These are phyloP conservation scores for Hibiscus mutabilis DNA, from an alignment of 345 rosid genomes.

Conservation along the genomic window DNA sequence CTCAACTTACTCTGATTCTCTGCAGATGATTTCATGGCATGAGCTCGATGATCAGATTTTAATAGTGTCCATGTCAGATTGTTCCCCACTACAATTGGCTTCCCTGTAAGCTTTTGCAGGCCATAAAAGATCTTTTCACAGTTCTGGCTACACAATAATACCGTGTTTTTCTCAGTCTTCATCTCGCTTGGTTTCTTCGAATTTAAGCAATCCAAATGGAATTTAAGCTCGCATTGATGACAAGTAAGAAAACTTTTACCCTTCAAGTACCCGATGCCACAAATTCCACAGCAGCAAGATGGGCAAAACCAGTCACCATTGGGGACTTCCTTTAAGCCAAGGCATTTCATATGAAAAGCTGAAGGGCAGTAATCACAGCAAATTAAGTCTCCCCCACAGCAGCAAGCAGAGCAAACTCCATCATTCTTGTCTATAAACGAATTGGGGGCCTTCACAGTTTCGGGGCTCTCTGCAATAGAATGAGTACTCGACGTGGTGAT, in stretches of 20 bases:
- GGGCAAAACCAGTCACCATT: constrained; percentile 58
- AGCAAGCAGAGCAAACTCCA: too few species aligned
- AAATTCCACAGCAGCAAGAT: constrained; percentile 58
- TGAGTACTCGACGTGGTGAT: background rate
- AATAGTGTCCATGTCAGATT: constrained; percentile 59
- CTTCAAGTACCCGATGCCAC: too few species aligned
- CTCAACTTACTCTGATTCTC: constrained; percentile 39
- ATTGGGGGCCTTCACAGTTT: background rate
- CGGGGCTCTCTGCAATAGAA: background rate
- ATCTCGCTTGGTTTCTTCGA: background rate
- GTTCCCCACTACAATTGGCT: constrained; percentile 29
- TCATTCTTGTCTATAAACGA: background rate
- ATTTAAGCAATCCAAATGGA: constrained; percentile 37
- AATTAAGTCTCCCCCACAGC: too few species aligned
- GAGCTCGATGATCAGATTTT: constrained; percentile 20
- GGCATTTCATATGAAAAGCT: too few species aligned
- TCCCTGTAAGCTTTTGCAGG: constrained; percentile 45
- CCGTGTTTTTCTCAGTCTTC: constrained; percentile 2
- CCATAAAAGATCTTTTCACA: constrained; percentile 33
- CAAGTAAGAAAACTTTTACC: constrained; percentile 49
- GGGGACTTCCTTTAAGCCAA: too few species aligned
- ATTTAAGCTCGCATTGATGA: constrained; percentile 50
- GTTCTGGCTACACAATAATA: constrained; percentile 53
- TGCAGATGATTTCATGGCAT: constrained; percentile 8
- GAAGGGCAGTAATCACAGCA: too few species aligned